Conservation (phyloP, 805 yeast genomes). For the Wickerhamiella spandovensis region DNA sequence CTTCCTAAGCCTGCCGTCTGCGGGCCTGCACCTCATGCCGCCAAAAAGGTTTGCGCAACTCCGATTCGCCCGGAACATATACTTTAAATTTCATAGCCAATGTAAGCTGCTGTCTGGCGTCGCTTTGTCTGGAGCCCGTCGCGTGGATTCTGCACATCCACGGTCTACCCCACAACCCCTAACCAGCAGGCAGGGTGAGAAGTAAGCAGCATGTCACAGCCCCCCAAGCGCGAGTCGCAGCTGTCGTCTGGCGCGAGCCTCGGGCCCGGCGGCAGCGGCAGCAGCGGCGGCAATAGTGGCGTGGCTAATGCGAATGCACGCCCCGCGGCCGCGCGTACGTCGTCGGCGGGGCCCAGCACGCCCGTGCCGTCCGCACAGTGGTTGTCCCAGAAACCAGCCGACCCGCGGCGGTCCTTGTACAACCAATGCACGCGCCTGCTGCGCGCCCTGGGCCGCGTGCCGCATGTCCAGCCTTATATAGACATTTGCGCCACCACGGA, state of each 20-base stretch:
- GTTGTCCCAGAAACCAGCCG: slow-evolving; percentile 17
- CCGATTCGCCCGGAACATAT: no score
- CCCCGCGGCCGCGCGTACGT: slow-evolving; percentile 8
- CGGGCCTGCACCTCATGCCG: no score
- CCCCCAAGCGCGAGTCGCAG: background rate
- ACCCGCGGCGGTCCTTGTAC: slow-evolving; percentile 52
- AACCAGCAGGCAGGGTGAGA: background rate
- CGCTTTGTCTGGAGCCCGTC: no score
- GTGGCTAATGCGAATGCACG: slow-evolving; percentile 7
- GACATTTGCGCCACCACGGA: slow-evolving; percentile 36
- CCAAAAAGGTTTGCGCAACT: no score
- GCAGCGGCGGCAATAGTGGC: background rate
- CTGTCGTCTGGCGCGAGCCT: background rate
- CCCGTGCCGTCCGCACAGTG: slow-evolving; percentile 15
- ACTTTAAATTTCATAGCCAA: no score
- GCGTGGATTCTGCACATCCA: no score
- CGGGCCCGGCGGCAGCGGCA: background rate
- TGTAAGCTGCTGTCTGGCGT: no score
- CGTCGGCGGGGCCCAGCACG: slow-evolving; percentile 6
- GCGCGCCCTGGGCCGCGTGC: slow-evolving; percentile 41
- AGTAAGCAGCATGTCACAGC: background rate
- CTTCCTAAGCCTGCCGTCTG: no score
- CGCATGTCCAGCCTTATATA: slow-evolving; percentile 53
- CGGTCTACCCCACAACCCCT: background rate
- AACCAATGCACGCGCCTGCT: slow-evolving; percentile 49